Evolutionary conservation across 495 filamentous ascomycete genomes (phyloP), one percentile per base, ranked within the genome.

Genomic region (Jackrogersella minutella): DNA sequence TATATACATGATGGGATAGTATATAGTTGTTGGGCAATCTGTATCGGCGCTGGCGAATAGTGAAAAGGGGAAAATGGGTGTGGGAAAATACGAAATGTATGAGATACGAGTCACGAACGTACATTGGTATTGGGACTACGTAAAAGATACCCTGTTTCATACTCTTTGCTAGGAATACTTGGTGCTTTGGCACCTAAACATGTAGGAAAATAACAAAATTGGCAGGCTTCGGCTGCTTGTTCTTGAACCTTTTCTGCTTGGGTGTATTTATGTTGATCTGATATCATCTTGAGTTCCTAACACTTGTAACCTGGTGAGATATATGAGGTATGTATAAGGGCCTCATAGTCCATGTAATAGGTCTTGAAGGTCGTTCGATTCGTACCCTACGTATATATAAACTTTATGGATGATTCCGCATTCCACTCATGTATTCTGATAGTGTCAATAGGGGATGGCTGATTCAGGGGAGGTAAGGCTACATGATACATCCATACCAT

Each of bases 101-200:
- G 66, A 69, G 66, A 53, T 61, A 69, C 56, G 66, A 69, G 56
- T 33, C 52, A 64, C 37, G 66, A 69, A 39, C 22, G 31, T 46
- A 43, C 14, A 46, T 44, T 53, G 41, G 56, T 22, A 57, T 60
- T 55, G 61, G 66, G 57, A 69, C 59, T 64, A n/a, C n/a, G n/a
- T n/a, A 33, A 26, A 31, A 69, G 60, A 69, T 69, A 69, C 66
- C 66, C 66, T 61, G 44, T 64, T 69, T 60, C 51, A 52, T 61
- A 46, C 37, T 60, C 50, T 64, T n/a, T 56, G 11, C 49, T 21
- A 31, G 9, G 39, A 49, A 52, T 58, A 41, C 36, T 34, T 30
- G 46, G 44, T 21, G 36, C 9, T 5, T 17, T 28, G n/a, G 9
- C 34, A 51, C 19, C 19, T 36, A 52, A 24, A 8, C n/a, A n/a